Evolutionary conservation across 2,329 filamentous ascomycete genomes (phyloP), one percentile per base, ranked within the genome.

Genomic region (Neonectria faginata): DNA sequence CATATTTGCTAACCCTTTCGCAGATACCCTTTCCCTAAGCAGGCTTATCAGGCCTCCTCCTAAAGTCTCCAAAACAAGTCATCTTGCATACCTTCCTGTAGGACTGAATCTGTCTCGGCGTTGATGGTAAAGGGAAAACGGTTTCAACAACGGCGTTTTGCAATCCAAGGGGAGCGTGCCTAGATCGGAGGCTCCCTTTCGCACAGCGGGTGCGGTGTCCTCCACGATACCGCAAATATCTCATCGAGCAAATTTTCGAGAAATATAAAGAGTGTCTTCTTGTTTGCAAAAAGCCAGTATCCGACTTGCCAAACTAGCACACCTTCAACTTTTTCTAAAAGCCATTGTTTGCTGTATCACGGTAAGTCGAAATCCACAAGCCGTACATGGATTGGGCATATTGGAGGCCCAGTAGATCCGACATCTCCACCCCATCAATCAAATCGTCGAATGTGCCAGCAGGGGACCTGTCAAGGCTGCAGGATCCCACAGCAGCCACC

Each of bases 11-110:
- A 67, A 74, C 71, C 57, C 62, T 60, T 59, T 53, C 54, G 18
- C 77, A 94, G 92, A 72, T 94, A 89, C 84, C 92, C 92, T 72
- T 92, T 89, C 85, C 92, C 92, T 76, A 94, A 95, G 86, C 89
- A 94, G 81, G 83, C 88, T 70, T 95, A 93, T 82, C 80, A 85
- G 73, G 77, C 85, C 68, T 82, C 82, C 50, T 75, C 81, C 60
- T 79, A 76, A 72, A 70, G 45, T 53, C 62, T 51, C 55, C 59
- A 67, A 51, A 67, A 67, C 58, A 69, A 70, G 53, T 69, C 55
- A 66, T 73, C 65, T 73, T 74, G 61, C 68, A 72, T 69, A 67
- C 68, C 70, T 61, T 67, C 57, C 57, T 67, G 60, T 65, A 58
- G 65, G 68, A 69, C 67, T 67, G 70, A 74, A 70, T 70, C 68